phyloP scores from a whole-genome alignment of 2,329 filamentous ascomycete genomes.

The Talaromyces atroroseus region DNA sequence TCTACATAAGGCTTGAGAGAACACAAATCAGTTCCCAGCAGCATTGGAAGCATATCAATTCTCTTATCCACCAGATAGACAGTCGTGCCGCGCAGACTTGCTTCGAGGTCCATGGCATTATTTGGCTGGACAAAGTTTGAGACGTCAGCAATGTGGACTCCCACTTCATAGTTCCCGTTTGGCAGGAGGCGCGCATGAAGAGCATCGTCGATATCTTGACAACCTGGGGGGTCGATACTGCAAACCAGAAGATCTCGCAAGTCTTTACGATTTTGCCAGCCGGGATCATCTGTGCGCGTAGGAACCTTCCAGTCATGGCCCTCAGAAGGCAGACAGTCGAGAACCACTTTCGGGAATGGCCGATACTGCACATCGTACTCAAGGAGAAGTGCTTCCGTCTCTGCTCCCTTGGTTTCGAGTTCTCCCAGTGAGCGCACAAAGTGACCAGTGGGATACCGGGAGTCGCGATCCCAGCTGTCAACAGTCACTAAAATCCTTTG shows the following conservation, averaged over 20 bases:
- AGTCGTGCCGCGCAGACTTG: slow-evolving; percentile 87
- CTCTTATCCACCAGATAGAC: slow-evolving; percentile 98
- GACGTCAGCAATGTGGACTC: slow-evolving; percentile 98
- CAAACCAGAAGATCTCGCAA: slow-evolving; percentile 82
- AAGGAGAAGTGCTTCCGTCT: slow-evolving; percentile 87
- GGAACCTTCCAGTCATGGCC: slow-evolving; percentile 95
- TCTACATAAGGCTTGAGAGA: slow-evolving; percentile 98
- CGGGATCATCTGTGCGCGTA: slow-evolving; percentile 67
- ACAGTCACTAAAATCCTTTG: slow-evolving; percentile 91
- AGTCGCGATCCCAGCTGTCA: slow-evolving; percentile 91
- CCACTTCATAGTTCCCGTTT: slow-evolving; percentile 93
- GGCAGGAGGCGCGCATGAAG: slow-evolving; percentile 78
- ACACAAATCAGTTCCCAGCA: slow-evolving; percentile 92
- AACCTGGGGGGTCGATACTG: slow-evolving; percentile 93
- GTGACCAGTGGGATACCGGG: slow-evolving; percentile 85
- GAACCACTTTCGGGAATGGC: slow-evolving; percentile 89
- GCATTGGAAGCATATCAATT: slow-evolving; percentile 97
- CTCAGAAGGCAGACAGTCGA: slow-evolving; percentile 86
- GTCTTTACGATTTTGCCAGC: slow-evolving; percentile 81
- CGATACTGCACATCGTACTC: slow-evolving; percentile 98
- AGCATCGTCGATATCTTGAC: slow-evolving; percentile 97
- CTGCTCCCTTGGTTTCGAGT: slow-evolving; percentile 92
- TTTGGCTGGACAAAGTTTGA: slow-evolving; percentile 97
- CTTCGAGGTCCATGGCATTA: slow-evolving; percentile 95
- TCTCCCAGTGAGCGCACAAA: slow-evolving; percentile 91